These are phyloP conservation scores for Macrolepiota albuminosa DNA, from an alignment of 768 basidiomycete species.

Conservation along the genomic window DNA sequence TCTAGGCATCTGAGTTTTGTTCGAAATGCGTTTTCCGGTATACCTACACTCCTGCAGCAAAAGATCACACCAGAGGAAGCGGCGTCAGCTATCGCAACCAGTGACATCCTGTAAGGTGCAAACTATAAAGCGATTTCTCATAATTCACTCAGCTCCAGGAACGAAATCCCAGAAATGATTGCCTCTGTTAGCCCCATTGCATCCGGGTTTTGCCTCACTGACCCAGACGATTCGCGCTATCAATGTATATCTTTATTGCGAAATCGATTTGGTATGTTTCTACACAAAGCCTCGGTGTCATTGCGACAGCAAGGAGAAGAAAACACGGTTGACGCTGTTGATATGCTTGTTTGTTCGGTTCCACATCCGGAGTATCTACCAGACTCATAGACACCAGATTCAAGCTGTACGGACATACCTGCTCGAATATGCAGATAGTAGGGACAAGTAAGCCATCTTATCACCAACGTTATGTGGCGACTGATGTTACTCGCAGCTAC, in stretches of 20 bases:
- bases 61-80: constrained; percentile 46
- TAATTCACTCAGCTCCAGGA: constrained; percentile 22
- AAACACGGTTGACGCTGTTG: constrained; percentile 77
- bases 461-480: background rate
- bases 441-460: constrained; percentile 35
- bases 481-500: constrained; percentile 33
- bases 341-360: constrained; percentile 50
- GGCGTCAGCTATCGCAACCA: constrained; percentile 37
- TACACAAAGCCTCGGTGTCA: constrained; percentile 66
- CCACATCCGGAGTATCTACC: background rate
- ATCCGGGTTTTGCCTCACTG: constrained; percentile 63
- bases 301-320: constrained; percentile 72
- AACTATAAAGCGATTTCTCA: background rate
- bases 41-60: constrained; percentile 62
- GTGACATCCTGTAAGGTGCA: constrained; percentile 61
- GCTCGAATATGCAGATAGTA: constrained; percentile 71
- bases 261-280: constrained; percentile 58
- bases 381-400: constrained; percentile 34
- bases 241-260: constrained; percentile 54
- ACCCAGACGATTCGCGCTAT: constrained; percentile 61
- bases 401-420: constrained; percentile 66
- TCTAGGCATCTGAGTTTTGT: constrained; percentile 64
- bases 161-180: constrained; percentile 78
- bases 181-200: constrained; percentile 54
- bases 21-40: constrained; percentile 70